Evolutionary conservation across 2,329 filamentous ascomycete species (phyloP).

Genomic region (Fusarium secorum): DNA sequence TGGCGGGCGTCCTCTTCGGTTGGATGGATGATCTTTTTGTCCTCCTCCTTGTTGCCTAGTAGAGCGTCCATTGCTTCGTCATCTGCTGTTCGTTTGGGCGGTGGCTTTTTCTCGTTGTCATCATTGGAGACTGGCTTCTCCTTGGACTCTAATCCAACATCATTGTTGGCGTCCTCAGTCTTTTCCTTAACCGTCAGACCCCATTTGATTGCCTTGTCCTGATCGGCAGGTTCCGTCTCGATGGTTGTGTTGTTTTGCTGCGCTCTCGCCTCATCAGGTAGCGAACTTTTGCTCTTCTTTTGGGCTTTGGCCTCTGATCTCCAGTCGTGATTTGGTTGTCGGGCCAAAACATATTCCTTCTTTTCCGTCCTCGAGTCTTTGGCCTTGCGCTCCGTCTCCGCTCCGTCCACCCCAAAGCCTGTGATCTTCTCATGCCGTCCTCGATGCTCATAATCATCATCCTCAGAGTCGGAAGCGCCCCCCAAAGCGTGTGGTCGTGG

Average conservation of each 20-base stretch:
- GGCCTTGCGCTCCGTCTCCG: constrained; percentile 51
- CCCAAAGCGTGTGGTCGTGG: constrained; percentile 53
- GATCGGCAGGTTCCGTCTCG: constrained; percentile 53
- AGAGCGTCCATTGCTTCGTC: constrained; percentile 72
- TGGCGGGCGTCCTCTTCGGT: constrained; percentile 74
- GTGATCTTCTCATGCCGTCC: constrained; percentile 57
- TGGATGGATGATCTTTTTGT: constrained; percentile 61
- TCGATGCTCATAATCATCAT: constrained; percentile 44
- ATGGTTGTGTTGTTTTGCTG: constrained; percentile 47
- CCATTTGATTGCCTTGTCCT: constrained; percentile 64
- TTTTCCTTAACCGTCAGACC: constrained; percentile 58
- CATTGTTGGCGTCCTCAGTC: constrained; percentile 62
- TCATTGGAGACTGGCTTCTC: constrained; percentile 10
- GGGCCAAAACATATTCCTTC: constrained; percentile 63
- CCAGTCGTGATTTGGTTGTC: constrained; percentile 69
- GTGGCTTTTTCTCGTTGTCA: constrained; percentile 2
- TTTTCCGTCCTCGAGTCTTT: constrained; percentile 40
- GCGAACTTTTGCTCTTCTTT: constrained; percentile 60
- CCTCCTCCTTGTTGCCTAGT: constrained; percentile 60
- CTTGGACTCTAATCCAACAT: constrained; percentile 10
- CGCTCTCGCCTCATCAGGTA: constrained; percentile 64
- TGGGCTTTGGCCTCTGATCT: constrained; percentile 60
- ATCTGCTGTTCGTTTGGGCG: constrained; percentile 46
- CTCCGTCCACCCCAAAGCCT: constrained; percentile 57
- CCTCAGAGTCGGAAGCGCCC: constrained; percentile 54